Evolutionary conservation across 257 asterid species (phyloP), one percentile per base, ranked within the genome.

Genomic region (Forsythia viridissima): DNA sequence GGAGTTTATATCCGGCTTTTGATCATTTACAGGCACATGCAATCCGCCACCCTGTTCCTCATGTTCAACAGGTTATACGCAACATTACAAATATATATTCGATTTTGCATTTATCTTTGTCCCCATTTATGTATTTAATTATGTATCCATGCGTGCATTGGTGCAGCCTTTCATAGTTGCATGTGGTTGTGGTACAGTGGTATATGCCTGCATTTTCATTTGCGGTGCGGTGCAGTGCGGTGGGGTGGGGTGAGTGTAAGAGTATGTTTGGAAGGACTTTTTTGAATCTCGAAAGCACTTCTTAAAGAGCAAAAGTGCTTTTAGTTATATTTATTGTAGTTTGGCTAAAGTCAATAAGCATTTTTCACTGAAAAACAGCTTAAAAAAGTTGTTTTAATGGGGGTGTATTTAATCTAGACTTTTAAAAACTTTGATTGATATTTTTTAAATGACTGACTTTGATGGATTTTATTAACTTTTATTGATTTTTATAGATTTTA

Each of bases 1-100:
- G 91, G 80, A 84, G 76, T 76, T 72, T 89, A 55, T 88, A 91
- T 83, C 88, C 92, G 8, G 86, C 85, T 43, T 84, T 89, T 81
- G 91, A 88, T n/a, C 96, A 87, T 71, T 77, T 85, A 80, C 97
- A 88, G 86, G 74, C 90, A 81, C 97, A 88, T 79, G 87, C 85
- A 18, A 72, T 86, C 43, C 86, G 88, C 74, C 94, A 84, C 66
- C 86, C 88, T 10, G 84, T 66, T 37, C 90, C 91, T 48, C 91
- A 86, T 69, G 80, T 87, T 79, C 96, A 88, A 55, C 92, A 91
- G 90, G 90, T 89, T 38, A 7, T 61, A 73, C 6, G 36, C 34
- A 30, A 74, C 9, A 10, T 72, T 74, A 39, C 4, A 13, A 34
- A 43, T n/a, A 39, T 67, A 13, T 59, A 73, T 24, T 75, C 59